These are phyloP conservation scores for Andrographis paniculata DNA, from an alignment of 305 asterid genomes.

Conservation along the genomic window DNA sequence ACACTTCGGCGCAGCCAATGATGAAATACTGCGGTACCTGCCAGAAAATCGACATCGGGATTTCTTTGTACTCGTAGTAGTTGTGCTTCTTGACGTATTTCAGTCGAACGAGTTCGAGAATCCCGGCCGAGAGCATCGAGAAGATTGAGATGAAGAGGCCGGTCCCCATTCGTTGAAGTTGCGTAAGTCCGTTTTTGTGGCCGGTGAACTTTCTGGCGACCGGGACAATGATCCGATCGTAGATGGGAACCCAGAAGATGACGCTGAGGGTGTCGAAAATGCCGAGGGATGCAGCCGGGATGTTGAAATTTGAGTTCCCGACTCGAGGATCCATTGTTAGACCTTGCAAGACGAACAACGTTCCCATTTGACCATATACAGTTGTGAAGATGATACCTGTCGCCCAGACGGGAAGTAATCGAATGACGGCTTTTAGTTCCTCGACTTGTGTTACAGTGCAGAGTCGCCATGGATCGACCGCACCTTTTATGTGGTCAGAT, in stretches of 20 bases:
- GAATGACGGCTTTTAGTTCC: conserved; percentile 64
- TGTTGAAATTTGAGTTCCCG: conserved; percentile 43
- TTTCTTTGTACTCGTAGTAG: conserved; percentile 22
- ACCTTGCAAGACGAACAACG: conserved; percentile 65
- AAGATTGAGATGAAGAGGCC: conserved; percentile 71
- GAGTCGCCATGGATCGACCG: conserved; percentile 55
- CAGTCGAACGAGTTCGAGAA: conserved; percentile 57
- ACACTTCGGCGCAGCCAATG: conserved; percentile 80
- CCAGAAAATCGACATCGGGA: conserved; percentile 73
- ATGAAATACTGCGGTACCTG: conserved; percentile 79
- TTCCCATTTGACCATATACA: conserved; percentile 71
- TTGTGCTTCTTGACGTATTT: conserved; percentile 38
- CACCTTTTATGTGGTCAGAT: conserved; percentile 30
- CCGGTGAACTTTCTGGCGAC: conserved; percentile 50
- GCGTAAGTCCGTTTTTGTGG: conserved; percentile 59
- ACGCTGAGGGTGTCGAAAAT: conserved; percentile 88
- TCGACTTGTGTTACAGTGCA: conserved; percentile 92
- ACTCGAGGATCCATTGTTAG: conserved; percentile 43
- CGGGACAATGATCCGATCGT: conserved; percentile 57
- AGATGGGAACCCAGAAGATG: conserved; percentile 77
- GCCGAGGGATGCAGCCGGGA: conserved; percentile 71
- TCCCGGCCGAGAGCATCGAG: conserved; percentile 65
- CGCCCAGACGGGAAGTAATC: conserved; percentile 75
- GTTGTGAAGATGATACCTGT: conserved; percentile 64
- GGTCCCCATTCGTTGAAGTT: conserved; percentile 65